Percentiles rank a stretch among this genome's conserved stretches.
Evolutionary conservation across 148 eudicot genomes (phyloP).

Genomic region (Silene conica): DNA sequence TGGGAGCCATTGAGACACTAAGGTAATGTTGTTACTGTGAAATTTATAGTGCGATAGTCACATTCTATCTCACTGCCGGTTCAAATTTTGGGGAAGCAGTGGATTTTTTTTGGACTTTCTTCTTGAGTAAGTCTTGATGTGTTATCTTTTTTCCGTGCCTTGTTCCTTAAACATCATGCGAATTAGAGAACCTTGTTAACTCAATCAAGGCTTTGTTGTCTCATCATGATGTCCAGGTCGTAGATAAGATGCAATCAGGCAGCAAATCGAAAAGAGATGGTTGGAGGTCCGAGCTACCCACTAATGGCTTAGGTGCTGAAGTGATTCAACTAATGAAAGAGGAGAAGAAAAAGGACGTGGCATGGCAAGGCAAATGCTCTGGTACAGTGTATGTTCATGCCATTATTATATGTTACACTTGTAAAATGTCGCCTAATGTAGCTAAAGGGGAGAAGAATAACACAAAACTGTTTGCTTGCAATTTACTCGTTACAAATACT

Average conservation of each 20-base stretch:
- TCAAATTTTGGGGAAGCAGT: not conserved
- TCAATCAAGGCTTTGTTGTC: conserved; percentile 14
- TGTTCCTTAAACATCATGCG: not conserved
- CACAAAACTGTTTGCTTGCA: not conserved
- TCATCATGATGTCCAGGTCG: conserved; percentile 48
- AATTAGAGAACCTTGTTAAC: not conserved
- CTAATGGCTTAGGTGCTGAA: conserved; percentile 50
- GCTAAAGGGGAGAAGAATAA: not conserved
- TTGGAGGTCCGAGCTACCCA: conserved; percentile 80
- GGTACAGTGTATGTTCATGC: conserved; percentile 86
- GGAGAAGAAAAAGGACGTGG: conserved; percentile 65
- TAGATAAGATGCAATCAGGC: conserved; percentile 78
- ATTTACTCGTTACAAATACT: not conserved
- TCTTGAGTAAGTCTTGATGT: not conserved
- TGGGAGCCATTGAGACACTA: too few relatives aligned
- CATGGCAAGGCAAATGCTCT: conserved; percentile 98
- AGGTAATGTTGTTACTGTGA: too few relatives aligned
- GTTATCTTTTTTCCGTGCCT: not conserved
- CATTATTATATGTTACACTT: conserved; percentile 2
- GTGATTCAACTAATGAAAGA: conserved; percentile 66
- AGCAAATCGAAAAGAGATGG: conserved; percentile 70
- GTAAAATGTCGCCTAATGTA: not conserved
- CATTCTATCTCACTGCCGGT: not conserved
- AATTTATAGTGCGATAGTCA: not conserved
- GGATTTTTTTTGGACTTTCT: not conserved